These are phyloP conservation scores for Andrographis paniculata DNA, from an alignment of 305 asterid genomes.

Conservation along the genomic window DNA sequence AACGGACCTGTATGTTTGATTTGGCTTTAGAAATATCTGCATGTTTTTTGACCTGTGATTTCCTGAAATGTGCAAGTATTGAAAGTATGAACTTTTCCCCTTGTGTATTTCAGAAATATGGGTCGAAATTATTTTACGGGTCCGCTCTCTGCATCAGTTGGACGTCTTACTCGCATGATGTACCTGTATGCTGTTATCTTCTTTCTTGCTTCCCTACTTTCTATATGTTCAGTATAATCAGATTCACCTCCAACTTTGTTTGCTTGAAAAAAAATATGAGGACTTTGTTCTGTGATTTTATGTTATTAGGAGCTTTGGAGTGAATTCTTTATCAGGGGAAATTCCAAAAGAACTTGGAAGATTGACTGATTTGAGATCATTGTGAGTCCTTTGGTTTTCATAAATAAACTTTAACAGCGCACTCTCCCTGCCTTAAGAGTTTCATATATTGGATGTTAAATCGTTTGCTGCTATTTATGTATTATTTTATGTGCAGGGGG, in stretches of 20 bases:
- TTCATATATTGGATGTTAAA: slow-evolving; percentile 1
- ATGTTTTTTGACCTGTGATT: not conserved
- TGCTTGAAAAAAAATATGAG: slow-evolving; percentile 3
- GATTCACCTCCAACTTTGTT: not conserved
- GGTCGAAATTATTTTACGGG: slow-evolving; percentile 58
- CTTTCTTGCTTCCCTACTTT: too few relatives aligned
- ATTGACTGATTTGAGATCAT: slow-evolving; percentile 47
- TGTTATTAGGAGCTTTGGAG: slow-evolving; percentile 45
- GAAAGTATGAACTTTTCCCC: not conserved
- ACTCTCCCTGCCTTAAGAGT: not conserved
- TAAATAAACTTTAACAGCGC: slow-evolving; percentile 1
- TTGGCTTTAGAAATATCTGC: not conserved
- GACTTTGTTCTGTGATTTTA: slow-evolving; percentile 14
- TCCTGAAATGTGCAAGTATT: not conserved
- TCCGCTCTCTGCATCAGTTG: slow-evolving; percentile 48
- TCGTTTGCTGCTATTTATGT: not conserved
- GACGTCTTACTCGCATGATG: slow-evolving; percentile 25
- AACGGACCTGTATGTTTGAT: slow-evolving; percentile 25
- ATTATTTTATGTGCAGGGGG: slow-evolving; percentile 16
- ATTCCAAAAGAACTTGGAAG: slow-evolving; percentile 71
- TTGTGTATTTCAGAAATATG: slow-evolving; percentile 34
- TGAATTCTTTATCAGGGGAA: slow-evolving; percentile 64
- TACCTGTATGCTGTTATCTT: not conserved
- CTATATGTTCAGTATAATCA: too few relatives aligned
- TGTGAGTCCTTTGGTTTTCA: slow-evolving; percentile 37